A percentile compares a stretch with the other conserved stretches of the same genome.
phyloP scores from a whole-genome alignment of 202 grass and related monocot species.

The Carex arenaria region DNA sequence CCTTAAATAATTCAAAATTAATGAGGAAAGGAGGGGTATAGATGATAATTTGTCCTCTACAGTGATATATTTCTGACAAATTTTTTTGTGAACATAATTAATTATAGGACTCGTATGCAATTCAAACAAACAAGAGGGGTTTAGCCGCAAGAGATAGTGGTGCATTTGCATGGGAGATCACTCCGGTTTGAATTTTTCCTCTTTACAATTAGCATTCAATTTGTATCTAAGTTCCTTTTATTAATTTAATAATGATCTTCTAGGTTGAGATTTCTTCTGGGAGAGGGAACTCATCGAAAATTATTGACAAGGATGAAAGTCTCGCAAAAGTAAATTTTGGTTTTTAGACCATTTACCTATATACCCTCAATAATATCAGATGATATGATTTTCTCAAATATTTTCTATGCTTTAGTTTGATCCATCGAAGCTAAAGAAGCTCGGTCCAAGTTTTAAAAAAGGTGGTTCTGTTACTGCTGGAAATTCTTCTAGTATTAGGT shows the following conservation, averaged over 20 bases:
- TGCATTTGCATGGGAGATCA: slow-evolving; percentile 79
- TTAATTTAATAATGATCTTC: slow-evolving; percentile 9
- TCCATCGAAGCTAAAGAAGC: slow-evolving; percentile 73
- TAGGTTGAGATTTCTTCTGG: slow-evolving; percentile 81
- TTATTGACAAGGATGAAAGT: slow-evolving; percentile 83
- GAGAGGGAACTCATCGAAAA: slow-evolving; percentile 59
- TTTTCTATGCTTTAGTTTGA: slow-evolving; percentile 45
- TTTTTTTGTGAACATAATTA: not conserved
- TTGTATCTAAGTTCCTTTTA: not conserved
- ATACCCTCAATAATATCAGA: not conserved
- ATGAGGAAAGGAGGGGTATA: not conserved
- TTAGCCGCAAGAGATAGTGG: slow-evolving; percentile 63
- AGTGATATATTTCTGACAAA: not conserved
- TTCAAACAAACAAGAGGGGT: slow-evolving; percentile 77
- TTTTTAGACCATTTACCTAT: slow-evolving; percentile 6
- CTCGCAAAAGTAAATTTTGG: slow-evolving; percentile 66
- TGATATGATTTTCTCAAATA: not conserved
- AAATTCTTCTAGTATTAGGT: slow-evolving; percentile 99
- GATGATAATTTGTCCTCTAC: not conserved
- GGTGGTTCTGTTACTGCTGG: slow-evolving; percentile 77
- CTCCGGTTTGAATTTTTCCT: slow-evolving; percentile 45
- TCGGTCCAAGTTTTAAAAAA: slow-evolving; percentile 78
- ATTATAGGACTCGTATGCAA: slow-evolving; percentile 75
- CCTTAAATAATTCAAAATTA: not conserved
- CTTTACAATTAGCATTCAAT: slow-evolving; percentile 10